Percentiles rank a stretch among this genome's conserved stretches.
phyloP scores from a whole-genome alignment of 164 flowering plant species.

The Nelumbo lutea region DNA sequence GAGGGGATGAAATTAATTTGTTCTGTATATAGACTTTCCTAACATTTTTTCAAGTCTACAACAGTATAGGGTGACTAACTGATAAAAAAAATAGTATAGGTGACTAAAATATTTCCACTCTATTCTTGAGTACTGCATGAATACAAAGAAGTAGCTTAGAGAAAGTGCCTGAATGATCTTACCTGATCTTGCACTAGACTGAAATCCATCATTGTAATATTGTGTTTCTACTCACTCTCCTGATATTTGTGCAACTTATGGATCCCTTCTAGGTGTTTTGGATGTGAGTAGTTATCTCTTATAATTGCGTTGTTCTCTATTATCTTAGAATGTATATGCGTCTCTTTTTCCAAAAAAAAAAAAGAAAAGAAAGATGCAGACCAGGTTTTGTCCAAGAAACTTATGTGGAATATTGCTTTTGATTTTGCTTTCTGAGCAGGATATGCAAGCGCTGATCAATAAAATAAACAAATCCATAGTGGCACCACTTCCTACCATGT shows the following conservation, averaged over 20 bases:
- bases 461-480: conserved; percentile 93
- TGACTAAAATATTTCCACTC: too few relatives aligned
- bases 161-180: too few relatives aligned
- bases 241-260: not conserved
- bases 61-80: too few relatives aligned
- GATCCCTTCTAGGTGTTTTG: not conserved
- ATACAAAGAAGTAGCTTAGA: too few relatives aligned
- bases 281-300: not conserved
- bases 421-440: conserved; percentile 48
- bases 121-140: too few relatives aligned
- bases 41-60: too few relatives aligned
- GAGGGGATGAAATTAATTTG: too few relatives aligned
- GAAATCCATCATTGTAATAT: not conserved
- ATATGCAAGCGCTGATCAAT: conserved; percentile 92
- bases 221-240: not conserved
- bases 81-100: too few relatives aligned
- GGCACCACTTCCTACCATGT: conserved; percentile 88
- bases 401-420: not conserved
- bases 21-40: too few relatives aligned
- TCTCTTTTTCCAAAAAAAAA: not conserved
- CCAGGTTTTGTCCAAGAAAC: not conserved
- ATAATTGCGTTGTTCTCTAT: too few relatives aligned
- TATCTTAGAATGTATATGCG: too few relatives aligned
- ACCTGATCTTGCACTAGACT: too few relatives aligned
- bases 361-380: not conserved